Conservation (phyloP, 306 rosid genomes). For the Vachellia pachyceras region DNA sequence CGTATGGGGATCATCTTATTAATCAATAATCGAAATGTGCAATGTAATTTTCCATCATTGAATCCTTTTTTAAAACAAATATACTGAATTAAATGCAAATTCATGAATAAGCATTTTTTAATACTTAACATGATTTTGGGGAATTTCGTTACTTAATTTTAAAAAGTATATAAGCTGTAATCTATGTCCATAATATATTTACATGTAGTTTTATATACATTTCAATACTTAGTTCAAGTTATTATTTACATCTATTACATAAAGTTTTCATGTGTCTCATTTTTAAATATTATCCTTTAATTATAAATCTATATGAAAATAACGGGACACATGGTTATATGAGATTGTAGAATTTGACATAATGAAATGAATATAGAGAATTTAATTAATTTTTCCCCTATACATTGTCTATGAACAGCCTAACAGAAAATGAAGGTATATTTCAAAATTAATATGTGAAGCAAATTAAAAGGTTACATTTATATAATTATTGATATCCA, state of each 20-base stretch:
- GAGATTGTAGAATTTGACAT: too few relatives aligned
- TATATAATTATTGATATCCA: not conserved
- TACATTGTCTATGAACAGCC: too few relatives aligned
- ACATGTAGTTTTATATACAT: too few relatives aligned
- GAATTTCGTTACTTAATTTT: not conserved
- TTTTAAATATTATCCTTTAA: too few relatives aligned
- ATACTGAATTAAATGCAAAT: not conserved
- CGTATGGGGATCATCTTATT: slow-evolving; percentile 54
- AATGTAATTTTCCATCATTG: not conserved
- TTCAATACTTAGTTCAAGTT: too few relatives aligned
- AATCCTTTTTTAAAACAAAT: not conserved
- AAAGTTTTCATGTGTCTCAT: not conserved
- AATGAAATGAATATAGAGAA: too few relatives aligned
- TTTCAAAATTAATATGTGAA: not conserved
- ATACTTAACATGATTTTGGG: not conserved
- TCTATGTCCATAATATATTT: not conserved
- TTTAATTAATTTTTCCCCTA: too few relatives aligned
- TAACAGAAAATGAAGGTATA: too few relatives aligned
- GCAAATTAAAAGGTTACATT: not conserved
- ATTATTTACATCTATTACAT: too few relatives aligned
- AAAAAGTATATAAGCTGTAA: not conserved
- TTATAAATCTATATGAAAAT: too few relatives aligned
- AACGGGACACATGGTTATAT: too few relatives aligned
- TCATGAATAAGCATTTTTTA: not conserved
- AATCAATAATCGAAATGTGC: not conserved